phyloP scores from a whole-genome alignment of 768 basidiomycete genomes.

The Hortiboletus campestris region DNA sequence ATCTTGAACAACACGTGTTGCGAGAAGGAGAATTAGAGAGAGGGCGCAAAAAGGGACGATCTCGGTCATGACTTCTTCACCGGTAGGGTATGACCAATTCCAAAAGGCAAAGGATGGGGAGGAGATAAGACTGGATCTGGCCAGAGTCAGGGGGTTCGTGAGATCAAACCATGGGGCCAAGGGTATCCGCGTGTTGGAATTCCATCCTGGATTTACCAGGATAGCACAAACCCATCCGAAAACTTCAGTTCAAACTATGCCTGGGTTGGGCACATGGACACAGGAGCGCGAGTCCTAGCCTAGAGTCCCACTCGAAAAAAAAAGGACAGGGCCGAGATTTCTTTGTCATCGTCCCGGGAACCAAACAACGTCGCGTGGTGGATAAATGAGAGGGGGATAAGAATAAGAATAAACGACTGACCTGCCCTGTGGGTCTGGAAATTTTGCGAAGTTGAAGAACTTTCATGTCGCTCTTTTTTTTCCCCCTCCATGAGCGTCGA shows the following conservation, averaged over 20 bases:
- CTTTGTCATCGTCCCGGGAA: conserved; percentile 13
- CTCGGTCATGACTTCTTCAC: conserved; percentile 2
- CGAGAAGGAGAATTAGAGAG: conserved; percentile 4
- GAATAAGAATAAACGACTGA: not conserved
- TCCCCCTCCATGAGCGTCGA: conserved; percentile 8
- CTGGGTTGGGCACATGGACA: not conserved
- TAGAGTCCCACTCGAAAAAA: not conserved
- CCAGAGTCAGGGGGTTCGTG: not conserved
- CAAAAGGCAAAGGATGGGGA: conserved; percentile 6
- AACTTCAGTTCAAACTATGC: not conserved
- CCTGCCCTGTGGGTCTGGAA: not conserved
- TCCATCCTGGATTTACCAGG: not conserved
- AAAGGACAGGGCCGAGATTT: not conserved
- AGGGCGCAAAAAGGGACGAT: conserved; percentile 12
- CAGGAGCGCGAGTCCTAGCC: not conserved
- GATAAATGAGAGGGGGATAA: conserved; percentile 7
- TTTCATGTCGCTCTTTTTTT: conserved; percentile 2
- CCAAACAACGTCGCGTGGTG: conserved; percentile 18
- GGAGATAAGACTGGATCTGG: conserved; percentile 27
- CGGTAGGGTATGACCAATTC: conserved; percentile 17
- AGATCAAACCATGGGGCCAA: conserved; percentile 14
- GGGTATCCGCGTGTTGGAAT: conserved; percentile 12
- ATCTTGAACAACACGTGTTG: conserved; percentile 24
- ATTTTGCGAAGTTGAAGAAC: conserved; percentile 10
- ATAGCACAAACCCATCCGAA: not conserved